phyloP scores from a whole-genome alignment of 768 basidiomycete species.

The Panaeolus papilionaceus region DNA sequence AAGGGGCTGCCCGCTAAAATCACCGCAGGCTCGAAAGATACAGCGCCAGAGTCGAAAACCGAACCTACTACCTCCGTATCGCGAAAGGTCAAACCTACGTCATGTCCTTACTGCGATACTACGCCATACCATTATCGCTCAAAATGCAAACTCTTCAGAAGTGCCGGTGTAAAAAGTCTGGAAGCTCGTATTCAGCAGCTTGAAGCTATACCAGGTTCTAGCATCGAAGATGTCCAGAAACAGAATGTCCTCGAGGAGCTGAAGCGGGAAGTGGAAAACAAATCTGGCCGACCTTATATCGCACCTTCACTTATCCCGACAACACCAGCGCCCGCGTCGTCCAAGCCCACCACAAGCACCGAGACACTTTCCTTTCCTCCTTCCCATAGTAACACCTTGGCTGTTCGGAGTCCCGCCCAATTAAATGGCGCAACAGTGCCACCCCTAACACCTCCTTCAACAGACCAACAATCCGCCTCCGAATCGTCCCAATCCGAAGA shows the following conservation, averaged over 20 bases:
- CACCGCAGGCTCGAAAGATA: not conserved
- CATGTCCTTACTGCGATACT: slow-evolving; percentile 52
- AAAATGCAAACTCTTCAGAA: slow-evolving; percentile 53
- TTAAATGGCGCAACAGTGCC: not conserved
- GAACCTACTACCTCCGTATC: not conserved
- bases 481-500: not conserved
- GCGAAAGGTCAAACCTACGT: not conserved
- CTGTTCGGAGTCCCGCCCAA: not conserved
- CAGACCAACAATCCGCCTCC: not conserved
- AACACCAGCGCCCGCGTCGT: slow-evolving; percentile 10
- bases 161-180: slow-evolving; percentile 46
- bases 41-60: not conserved
- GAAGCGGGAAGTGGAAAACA: slow-evolving; percentile 36
- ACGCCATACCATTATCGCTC: slow-evolving; percentile 53
- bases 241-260: slow-evolving; percentile 47
- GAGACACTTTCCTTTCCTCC: not conserved
- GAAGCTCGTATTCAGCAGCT: slow-evolving; percentile 53
- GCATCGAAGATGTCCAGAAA: slow-evolving; percentile 27
- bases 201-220: slow-evolving; percentile 31
- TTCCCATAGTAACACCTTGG: not conserved
- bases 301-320: not conserved
- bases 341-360: not conserved
- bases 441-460: not conserved
- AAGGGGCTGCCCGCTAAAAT: too few species aligned
- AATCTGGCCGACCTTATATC: slow-evolving; percentile 20